Conservation (phyloP, 2,329 filamentous ascomycete genomes). For the Gaeumannomyces sp. region DNA sequence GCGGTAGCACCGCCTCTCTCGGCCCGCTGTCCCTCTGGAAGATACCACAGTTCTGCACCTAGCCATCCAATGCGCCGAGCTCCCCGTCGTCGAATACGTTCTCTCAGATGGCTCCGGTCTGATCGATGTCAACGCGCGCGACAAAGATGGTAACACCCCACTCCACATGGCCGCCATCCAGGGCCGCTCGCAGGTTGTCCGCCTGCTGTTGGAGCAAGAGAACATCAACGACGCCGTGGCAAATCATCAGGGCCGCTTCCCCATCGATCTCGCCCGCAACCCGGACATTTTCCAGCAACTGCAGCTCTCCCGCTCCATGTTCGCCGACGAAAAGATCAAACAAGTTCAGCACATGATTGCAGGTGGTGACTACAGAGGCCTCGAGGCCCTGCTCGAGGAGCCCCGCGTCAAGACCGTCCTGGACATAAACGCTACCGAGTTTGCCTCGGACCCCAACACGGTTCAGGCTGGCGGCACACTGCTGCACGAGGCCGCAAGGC, state of each 20-base stretch:
- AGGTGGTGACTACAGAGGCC: constrained; percentile 64
- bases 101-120: constrained; percentile 62
- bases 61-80: constrained; percentile 91
- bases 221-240: constrained; percentile 82
- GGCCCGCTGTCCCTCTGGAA: constrained; percentile 48
- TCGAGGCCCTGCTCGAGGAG: constrained; percentile 79
- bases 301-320: constrained; percentile 83
- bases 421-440: constrained; percentile 87
- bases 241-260: constrained; percentile 78
- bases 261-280: constrained; percentile 82
- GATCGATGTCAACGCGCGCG: constrained; percentile 81
- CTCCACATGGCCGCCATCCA: constrained; percentile 82
- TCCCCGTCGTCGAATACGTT: constrained; percentile 90
- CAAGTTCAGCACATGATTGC: constrained; percentile 76
- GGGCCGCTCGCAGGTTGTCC: constrained; percentile 73
- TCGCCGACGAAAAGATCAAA: constrained; percentile 78
- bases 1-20: constrained; percentile 52
- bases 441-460: constrained; percentile 74
- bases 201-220: constrained; percentile 73
- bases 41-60: constrained; percentile 90
- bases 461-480: constrained; percentile 82
- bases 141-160: constrained; percentile 91
- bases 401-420: constrained; percentile 77
- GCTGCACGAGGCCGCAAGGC: constrained; percentile 86
- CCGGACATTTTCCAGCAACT: constrained; percentile 95